phyloP scores from a whole-genome alignment of 164 flowering plant species.

The Vitis cinerea region DNA sequence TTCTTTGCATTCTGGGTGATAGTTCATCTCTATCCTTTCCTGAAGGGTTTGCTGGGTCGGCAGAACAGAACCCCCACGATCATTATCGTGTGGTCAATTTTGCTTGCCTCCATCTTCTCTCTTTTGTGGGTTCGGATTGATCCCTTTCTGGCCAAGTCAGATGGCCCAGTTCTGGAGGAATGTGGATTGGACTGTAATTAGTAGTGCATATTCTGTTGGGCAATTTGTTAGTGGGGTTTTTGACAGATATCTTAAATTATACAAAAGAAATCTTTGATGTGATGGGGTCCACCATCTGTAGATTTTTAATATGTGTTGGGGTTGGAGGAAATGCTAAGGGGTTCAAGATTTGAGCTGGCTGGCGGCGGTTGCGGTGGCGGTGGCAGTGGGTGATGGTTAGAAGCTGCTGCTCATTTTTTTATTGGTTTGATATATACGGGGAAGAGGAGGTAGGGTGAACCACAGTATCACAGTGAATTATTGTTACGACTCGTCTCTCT shows the following conservation, averaged over 20 bases:
- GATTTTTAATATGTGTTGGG: neutral
- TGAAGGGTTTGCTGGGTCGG: constrained; percentile 60
- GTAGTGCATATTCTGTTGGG: neutral
- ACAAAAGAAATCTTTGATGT: neutral
- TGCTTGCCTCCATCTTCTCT: constrained; percentile 68
- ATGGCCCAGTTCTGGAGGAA: constrained; percentile 50
- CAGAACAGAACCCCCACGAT: constrained; percentile 65
- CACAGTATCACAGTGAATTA: neutral
- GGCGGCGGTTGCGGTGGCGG: neutral
- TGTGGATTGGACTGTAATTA: constrained; percentile 62
- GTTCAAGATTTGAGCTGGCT: neutral
- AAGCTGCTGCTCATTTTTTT: neutral
- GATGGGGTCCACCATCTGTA: neutral
- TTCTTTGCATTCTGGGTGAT: constrained; percentile 72
- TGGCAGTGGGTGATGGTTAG: no score
- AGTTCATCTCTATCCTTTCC: constrained; percentile 66
- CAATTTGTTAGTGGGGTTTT: no score
- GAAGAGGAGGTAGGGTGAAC: neutral
- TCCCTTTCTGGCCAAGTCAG: constrained; percentile 52
- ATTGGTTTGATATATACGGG: neutral
- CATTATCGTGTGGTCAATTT: constrained; percentile 62
- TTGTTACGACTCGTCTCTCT: neutral
- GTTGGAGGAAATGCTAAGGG: neutral
- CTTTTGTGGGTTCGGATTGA: constrained; percentile 67
- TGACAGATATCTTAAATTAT: no score